Percentiles rank a stretch among this genome's conserved stretches.
Conservation (phyloP, 805 yeast genomes). For the Lipomyces sp. region DNA sequence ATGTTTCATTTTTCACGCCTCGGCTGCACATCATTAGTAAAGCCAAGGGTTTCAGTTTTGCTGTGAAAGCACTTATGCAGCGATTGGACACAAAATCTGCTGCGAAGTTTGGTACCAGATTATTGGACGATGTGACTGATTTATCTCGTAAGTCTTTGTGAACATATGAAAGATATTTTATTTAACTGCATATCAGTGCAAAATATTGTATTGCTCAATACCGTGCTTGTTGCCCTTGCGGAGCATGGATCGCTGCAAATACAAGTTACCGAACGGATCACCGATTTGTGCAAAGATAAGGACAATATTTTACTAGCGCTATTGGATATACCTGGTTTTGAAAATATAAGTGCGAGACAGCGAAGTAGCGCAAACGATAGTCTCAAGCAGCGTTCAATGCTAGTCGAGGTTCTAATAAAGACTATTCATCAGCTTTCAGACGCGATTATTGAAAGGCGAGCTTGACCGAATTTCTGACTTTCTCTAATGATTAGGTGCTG, state of each 20-base stretch:
- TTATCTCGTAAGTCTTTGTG: slow-evolving; percentile 20
- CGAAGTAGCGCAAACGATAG: slow-evolving; percentile 22
- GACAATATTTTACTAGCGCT: slow-evolving; percentile 19
- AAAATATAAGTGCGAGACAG: slow-evolving; percentile 18
- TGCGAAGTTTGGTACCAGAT: slow-evolving; percentile 6
- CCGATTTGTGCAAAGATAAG: slow-evolving; percentile 2
- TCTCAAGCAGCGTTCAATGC: slow-evolving; percentile 25
- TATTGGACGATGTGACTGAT: slow-evolving; percentile 19
- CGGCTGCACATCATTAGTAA: slow-evolving; percentile 74
- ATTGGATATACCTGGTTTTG: slow-evolving; percentile 13
- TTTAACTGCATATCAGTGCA: slow-evolving; percentile 16
- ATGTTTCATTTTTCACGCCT: slow-evolving; percentile 70
- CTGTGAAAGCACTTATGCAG: slow-evolving; percentile 72
- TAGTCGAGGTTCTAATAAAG: slow-evolving; percentile 19
- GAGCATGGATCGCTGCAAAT: slow-evolving; percentile 12
- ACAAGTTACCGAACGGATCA: slow-evolving; percentile 16
- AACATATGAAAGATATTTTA: too few species aligned
- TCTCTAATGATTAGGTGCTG: not conserved
- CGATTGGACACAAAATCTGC: slow-evolving; percentile 37
- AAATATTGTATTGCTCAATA: slow-evolving; percentile 18
- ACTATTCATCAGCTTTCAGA: slow-evolving; percentile 13
- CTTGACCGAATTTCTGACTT: not conserved
- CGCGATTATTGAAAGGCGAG: slow-evolving; percentile 55
- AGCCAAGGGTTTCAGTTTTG: slow-evolving; percentile 83
- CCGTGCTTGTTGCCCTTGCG: slow-evolving; percentile 10